Base-by-base conservation (phyloP, 2,329 filamentous ascomycete genomes). In the Apiospora arundinis region DNA sequence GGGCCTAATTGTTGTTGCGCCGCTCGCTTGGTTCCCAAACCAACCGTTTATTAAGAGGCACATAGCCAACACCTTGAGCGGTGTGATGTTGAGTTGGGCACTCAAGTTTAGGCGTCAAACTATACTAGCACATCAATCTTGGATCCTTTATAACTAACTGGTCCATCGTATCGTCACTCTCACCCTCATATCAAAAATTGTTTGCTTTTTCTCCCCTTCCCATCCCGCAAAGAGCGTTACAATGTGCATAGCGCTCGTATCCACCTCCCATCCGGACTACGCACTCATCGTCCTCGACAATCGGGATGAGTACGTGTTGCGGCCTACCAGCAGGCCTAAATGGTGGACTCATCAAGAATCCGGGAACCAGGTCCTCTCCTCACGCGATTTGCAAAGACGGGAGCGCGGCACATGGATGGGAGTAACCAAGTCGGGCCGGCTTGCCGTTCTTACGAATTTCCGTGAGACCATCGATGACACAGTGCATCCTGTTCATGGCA, bases 241-340 rank as follows among this genome's bases (percentile, higher is more conserved):
- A 71, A 95, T 95, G 93, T 95, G 93, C 80, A 95, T 95, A 82
- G 91, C 90, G 67, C 85, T 95, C 65, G 84, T 94, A 72, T 93
- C 92, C 37, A 95, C 92, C 23, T 87, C 91, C 65, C 93, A 95
- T 78, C 93, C 93, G 12, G 85, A 88, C 75, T 95, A 95, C 81
- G 87, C 92, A 37, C 86, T 95, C 72, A 92, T 95, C 76, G 83
- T 93, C 72, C 85, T 95, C 78, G 90, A 95, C 82, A 95, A 95
- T 80, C 89, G 93, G 76, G 93, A 95, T 83, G 92, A 92, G 79
- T 92, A 88, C 81, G 89, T 92, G 74, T 84, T 91, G 18, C 86
- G 90, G 40, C 90, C 90, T 4, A 92, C 90, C 1, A 90, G 87
- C 69, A 84, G 88, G 72, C 90, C 90, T 8, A 86, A 91, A 79